Evolutionary conservation across 129 eudicot species (phyloP), one percentile per base, ranked within the genome.

Genomic region (Artemisia annua): DNA sequence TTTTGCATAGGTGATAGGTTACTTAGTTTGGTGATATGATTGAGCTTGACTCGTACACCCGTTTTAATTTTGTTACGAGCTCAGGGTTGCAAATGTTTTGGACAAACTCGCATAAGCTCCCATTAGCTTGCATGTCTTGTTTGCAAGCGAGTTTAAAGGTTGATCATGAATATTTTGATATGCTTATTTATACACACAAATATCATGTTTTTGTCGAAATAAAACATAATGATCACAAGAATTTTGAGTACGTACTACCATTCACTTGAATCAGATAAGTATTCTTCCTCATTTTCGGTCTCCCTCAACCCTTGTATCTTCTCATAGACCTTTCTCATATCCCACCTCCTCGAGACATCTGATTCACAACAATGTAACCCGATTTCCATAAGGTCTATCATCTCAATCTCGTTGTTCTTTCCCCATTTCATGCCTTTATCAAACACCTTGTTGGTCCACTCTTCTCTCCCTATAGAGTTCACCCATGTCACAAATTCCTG

Each of bases 361-460:
- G 75, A 63, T 58, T 85, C 87, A 16, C 94, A 87, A 19, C 94
- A 87, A 32, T 72, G 63, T 78, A 87, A 67, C 26, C 94, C 94
- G 7, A 87, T 85, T 61, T 67, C 69, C 69, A 87, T 69, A 1
- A 87, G 70, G 75, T 82, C 71, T 24, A 82, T 58, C 90, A 88
- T 85, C 60, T 83, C 83, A 13, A 84, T 84, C 56, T 80, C 86
- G 0, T 69, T 43, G 3, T 76, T 75, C 52, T 78, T 80, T 10
- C 68, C 66, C 63, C 63, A 32, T 7, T 73, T 65, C 90, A 88
- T 85, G 11, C 78, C 85, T 67, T 83, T 83, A 71, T 88, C 95
- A 19, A 85, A 85, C 63, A 86, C 87, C 67, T 86, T 77, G 0
- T 79, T 67, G 0, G 79, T 80, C 87, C 87, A 83, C 53, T 85